Conservation (phyloP, 2,329 filamentous ascomycete genomes). For the Atkinsonella texensis region DNA sequence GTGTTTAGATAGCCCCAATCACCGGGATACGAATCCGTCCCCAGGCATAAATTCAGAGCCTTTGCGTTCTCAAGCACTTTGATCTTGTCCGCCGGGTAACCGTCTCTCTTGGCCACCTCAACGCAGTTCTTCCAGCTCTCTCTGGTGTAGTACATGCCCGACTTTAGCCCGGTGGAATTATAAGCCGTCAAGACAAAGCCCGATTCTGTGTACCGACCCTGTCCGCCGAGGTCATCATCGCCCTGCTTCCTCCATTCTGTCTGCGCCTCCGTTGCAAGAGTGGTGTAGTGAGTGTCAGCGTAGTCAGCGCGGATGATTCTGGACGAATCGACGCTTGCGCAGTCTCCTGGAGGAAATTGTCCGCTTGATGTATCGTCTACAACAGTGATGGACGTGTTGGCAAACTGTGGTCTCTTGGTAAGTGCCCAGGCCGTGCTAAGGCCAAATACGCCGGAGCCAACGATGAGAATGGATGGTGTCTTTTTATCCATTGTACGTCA, state of each 20-base stretch:
- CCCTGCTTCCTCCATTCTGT: slow-evolving; percentile 52
- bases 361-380: slow-evolving; percentile 39
- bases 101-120: slow-evolving; percentile 29
- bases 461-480: slow-evolving; percentile 46
- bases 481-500: slow-evolving; percentile 14
- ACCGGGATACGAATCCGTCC: slow-evolving; percentile 41
- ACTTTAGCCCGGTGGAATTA: slow-evolving; percentile 23
- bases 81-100: slow-evolving; percentile 26
- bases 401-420: slow-evolving; percentile 45
- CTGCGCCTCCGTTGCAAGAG: slow-evolving; percentile 60
- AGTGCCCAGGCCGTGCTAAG: slow-evolving; percentile 55
- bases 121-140: slow-evolving; percentile 50
- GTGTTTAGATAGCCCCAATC: slow-evolving; percentile 64
- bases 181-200: slow-evolving; percentile 56
- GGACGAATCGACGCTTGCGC: slow-evolving; percentile 49
- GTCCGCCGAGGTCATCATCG: slow-evolving; percentile 42
- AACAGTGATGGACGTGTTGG: slow-evolving; percentile 42
- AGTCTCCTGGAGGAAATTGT: slow-evolving; percentile 49
- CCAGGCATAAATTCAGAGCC: slow-evolving; percentile 32
- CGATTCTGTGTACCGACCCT: slow-evolving; percentile 57
- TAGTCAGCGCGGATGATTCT: slow-evolving; percentile 67
- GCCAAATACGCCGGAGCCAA: slow-evolving; percentile 57
- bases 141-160: slow-evolving; percentile 45
- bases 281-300: slow-evolving; percentile 63
- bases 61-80: slow-evolving; percentile 31